These are phyloP conservation scores for Tylopilus plumbeoviolaceoides DNA, from an alignment of 768 basidiomycete genomes.

Conservation along the genomic window DNA sequence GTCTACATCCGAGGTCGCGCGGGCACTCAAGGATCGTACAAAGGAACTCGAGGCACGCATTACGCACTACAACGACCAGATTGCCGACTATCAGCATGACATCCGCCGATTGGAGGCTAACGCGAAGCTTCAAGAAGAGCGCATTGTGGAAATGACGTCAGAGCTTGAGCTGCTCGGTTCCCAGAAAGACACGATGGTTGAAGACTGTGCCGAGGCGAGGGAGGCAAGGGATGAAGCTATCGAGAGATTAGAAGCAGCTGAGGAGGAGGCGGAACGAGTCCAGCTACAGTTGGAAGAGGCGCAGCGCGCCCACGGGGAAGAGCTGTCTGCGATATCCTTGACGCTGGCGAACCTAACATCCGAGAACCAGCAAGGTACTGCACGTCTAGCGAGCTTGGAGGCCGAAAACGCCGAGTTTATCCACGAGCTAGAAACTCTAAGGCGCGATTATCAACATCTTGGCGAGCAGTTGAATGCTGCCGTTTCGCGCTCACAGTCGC, in stretches of 20 bases:
- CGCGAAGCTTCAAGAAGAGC: constrained; percentile 67
- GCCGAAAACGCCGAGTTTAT: constrained; percentile 13
- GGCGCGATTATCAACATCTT: constrained; percentile 7
- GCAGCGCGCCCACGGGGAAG: constrained; percentile 29
- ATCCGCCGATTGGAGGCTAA: constrained; percentile 75
- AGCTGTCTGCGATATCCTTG: constrained; percentile 37
- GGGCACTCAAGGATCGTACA: constrained; percentile 58
- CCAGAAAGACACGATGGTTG: constrained; percentile 78
- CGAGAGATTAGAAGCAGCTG: constrained; percentile 51
- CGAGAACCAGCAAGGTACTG: constrained; percentile 25
- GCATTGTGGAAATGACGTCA: constrained; percentile 60
- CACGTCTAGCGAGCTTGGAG: constrained; percentile 15
- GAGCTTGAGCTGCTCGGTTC: constrained; percentile 64
- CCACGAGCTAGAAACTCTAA: constrained; percentile 14
- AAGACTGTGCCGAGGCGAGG: constrained; percentile 77
- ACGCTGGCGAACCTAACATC: constrained; percentile 36
- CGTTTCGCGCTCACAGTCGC: constrained; percentile 7
- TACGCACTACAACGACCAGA: constrained; percentile 63
- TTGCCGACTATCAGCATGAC: constrained; percentile 77
- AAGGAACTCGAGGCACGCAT: constrained; percentile 66
- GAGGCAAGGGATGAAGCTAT: constrained; percentile 67
- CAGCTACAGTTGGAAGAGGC: constrained; percentile 24
- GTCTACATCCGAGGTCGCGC: constrained; percentile 52
- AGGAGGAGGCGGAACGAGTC: constrained; percentile 54
- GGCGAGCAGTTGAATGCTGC: constrained; percentile 5